Conservation (phyloP, 441 rosid genomes). For the Aleurites moluccanus region DNA sequence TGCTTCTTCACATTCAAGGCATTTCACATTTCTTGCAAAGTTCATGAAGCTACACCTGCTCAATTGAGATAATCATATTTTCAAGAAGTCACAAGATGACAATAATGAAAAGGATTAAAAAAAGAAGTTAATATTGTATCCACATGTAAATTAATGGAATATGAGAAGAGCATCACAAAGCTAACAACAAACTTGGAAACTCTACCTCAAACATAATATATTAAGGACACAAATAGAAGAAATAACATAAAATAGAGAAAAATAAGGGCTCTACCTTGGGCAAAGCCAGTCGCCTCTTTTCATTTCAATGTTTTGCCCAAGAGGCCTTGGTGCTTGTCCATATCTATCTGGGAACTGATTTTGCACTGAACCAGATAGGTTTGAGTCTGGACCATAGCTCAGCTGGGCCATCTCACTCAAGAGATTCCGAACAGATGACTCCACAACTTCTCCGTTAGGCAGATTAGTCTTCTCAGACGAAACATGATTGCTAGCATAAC, state of each 20-base stretch:
- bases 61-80: slow-evolving; percentile 28
- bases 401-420: slow-evolving; percentile 57
- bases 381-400: slow-evolving; percentile 34
- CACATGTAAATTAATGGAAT: slow-evolving; percentile 3
- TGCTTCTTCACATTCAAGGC: slow-evolving; percentile 81
- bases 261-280: slow-evolving; percentile 46
- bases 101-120: slow-evolving; percentile 10
- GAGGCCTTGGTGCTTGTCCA: slow-evolving; percentile 42
- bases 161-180: not conserved
- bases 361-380: slow-evolving; percentile 30
- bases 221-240: slow-evolving; percentile 12
- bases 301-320: slow-evolving; percentile 56
- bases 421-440: slow-evolving; percentile 59
- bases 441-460: slow-evolving; percentile 41
- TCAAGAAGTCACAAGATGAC: not conserved
- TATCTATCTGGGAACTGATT: slow-evolving; percentile 42
- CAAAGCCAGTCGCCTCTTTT: slow-evolving; percentile 96
- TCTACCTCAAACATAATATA: slow-evolving; percentile 1
- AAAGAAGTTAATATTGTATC: not conserved
- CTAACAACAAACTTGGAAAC: not conserved
- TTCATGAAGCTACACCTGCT: slow-evolving; percentile 92
- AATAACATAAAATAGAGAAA: not conserved
- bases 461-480: slow-evolving; percentile 32
- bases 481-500: slow-evolving; percentile 51
- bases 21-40: slow-evolving; percentile 81